Evolutionary conservation across 2,329 filamentous ascomycete genomes (phyloP), one percentile per base, ranked within the genome.

Genomic region (Aspergillus thermomutatus): DNA sequence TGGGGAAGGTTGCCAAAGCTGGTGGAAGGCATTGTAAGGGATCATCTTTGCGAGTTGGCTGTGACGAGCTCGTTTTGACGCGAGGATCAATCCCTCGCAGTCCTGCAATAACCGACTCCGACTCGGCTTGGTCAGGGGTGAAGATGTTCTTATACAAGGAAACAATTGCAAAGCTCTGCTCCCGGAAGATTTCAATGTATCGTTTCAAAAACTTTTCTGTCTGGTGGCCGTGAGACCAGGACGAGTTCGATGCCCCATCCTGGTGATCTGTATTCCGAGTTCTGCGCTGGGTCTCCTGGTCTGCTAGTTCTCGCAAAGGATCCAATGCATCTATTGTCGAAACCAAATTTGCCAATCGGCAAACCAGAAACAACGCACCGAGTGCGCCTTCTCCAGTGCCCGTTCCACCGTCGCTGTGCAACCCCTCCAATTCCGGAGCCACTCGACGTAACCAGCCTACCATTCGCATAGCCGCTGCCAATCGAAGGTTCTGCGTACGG

Each of bases 111-210:
- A 66, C 64, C 40, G 66, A 54, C 2, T 73, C 72, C 1, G 70
- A 64, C 11, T 75, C 72, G 3, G 72, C 67, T 31, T 75, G 69
- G 25, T 85, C 81, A 3, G 83, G 80, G 0, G 89, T 87, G 67
- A 96, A 96, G 54, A 97, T 91, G 67, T 89, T 94, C 67, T 88
- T 90, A 74, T 95, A 97, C 82, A 97, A 91, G 57, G 91, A 96
- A 27, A 97, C 86, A 58, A 97, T 96, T 46, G 88, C 90, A 72
- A 99, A 99, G 70, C 91, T 96, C 74, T 99, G 94, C 75, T 99
- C 94, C 52, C 94, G 89, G 72, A 97, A 97, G 27, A 99, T 92
- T 71, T 99, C 94, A 66, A 99, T 90, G 74, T 96, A 99, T 49
- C 92, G 85, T 74, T 97, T 99, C 46, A 99, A 78, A 67, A 92